A percentile compares a stretch with the other conserved stretches of the same genome.
These are phyloP conservation scores for Rosa persica DNA, from an alignment of 306 rosid species.

Conservation along the genomic window DNA sequence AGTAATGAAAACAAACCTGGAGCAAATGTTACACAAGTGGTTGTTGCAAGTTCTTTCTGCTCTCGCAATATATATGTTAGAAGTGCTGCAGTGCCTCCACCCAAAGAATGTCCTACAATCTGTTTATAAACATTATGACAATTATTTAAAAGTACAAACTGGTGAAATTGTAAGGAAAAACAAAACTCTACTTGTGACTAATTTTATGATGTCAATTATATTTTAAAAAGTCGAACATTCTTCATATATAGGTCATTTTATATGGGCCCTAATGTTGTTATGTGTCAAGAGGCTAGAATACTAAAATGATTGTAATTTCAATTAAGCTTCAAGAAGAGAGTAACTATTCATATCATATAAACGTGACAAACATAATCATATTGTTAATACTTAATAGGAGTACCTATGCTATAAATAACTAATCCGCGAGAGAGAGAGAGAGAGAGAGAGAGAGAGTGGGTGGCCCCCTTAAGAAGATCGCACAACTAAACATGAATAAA, in stretches of 20 bases:
- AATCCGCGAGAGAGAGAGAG: too few relatives aligned
- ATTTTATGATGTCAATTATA: background rate
- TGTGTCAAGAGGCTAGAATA: background rate
- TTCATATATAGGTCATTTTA: background rate
- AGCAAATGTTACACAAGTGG: slow-evolving; percentile 86
- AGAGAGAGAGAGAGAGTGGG: too few relatives aligned
- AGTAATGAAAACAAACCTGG: slow-evolving; percentile 58
- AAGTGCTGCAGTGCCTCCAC: slow-evolving; percentile 98
- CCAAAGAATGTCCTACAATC: slow-evolving; percentile 98
- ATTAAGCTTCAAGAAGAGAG: background rate
- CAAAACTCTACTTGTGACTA: background rate
- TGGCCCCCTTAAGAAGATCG: background rate
- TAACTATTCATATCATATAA: background rate
- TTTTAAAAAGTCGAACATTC: background rate
- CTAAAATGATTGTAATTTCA: background rate
- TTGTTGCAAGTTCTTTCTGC: slow-evolving; percentile 67
- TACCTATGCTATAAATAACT: background rate
- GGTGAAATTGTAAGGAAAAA: background rate
- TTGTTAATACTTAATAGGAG: background rate
- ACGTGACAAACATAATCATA: background rate
- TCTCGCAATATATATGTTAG: slow-evolving; percentile 86
- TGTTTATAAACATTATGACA: slow-evolving; percentile 23
- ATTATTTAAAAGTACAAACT: background rate
- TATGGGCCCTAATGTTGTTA: background rate
- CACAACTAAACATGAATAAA: background rate